These are phyloP conservation scores for Cutaneotrichosporon cutaneum DNA, from an alignment of 1,284 basidiomycete genomes.

Conservation along the genomic window DNA sequence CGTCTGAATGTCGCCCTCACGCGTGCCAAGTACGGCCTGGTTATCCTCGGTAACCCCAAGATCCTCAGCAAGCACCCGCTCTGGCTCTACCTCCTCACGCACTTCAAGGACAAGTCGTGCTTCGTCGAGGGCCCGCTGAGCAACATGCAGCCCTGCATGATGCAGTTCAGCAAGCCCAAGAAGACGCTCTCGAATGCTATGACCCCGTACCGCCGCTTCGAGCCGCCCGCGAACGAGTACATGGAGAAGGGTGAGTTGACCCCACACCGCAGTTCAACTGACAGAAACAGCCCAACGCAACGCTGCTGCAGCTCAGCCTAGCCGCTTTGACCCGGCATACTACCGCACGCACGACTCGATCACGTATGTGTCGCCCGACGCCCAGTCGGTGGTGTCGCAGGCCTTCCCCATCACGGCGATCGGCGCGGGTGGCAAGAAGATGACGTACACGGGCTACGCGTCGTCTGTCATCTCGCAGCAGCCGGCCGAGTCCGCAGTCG, in stretches of 20 bases:
- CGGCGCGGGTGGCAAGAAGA: slow-evolving; percentile 56
- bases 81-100: slow-evolving; percentile 97
- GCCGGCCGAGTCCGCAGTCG: slow-evolving; percentile 60
- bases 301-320: slow-evolving; percentile 62
- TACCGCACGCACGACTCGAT: slow-evolving; percentile 93
- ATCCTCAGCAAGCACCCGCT: slow-evolving; percentile 98
- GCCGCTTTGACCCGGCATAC: slow-evolving; percentile 89
- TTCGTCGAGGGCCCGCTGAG: slow-evolving; percentile 95
- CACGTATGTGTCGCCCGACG: slow-evolving; percentile 91
- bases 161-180: slow-evolving; percentile 95
- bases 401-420: slow-evolving; percentile 71
- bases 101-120: slow-evolving; percentile 94
- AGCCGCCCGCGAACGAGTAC: slow-evolving; percentile 68
- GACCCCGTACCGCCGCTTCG: slow-evolving; percentile 86
- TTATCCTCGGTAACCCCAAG: slow-evolving; percentile 97
- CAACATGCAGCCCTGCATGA: slow-evolving; percentile 97
- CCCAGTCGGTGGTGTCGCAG: slow-evolving; percentile 88
- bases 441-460: slow-evolving; percentile 73
- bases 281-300: slow-evolving; percentile 56
- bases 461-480: slow-evolving; percentile 89
- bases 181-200: slow-evolving; percentile 78
- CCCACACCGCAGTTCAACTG: no score
- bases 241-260: slow-evolving; percentile 36
- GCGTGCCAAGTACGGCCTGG: slow-evolving; percentile 94
- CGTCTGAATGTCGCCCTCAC: slow-evolving; percentile 96